These are phyloP conservation scores for Aspergillus fructus DNA, from an alignment of 2,329 filamentous ascomycete species.

Conservation along the genomic window DNA sequence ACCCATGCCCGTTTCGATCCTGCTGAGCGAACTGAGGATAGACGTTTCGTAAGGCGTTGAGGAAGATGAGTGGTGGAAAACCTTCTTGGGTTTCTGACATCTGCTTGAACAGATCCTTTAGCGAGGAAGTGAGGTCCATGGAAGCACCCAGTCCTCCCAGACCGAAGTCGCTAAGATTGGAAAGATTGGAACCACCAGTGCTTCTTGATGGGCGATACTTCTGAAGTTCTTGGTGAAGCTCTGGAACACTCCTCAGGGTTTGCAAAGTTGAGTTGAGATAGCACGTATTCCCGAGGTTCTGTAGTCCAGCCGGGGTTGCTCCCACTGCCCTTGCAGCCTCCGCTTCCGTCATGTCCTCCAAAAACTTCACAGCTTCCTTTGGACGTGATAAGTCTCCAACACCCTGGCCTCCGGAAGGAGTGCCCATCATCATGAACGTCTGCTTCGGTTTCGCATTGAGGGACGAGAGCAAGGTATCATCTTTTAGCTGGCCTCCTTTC, in stretches of 20 bases:
- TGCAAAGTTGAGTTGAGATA: constrained; percentile 99
- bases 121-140: constrained; percentile 71
- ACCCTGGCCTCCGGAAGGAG: constrained; percentile 66
- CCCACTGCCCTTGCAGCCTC: constrained; percentile 80
- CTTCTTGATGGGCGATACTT: constrained; percentile 55
- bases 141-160: constrained; percentile 59
- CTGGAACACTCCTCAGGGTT: constrained; percentile 81
- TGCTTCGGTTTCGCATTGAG: constrained; percentile 84
- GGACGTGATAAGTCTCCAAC: constrained; percentile 65
- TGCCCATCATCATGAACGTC: constrained; percentile 95
- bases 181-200: constrained; percentile 34
- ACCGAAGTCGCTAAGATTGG: constrained; percentile 53
- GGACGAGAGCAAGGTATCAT: constrained; percentile 83
- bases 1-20: constrained; percentile 77
- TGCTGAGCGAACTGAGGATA: constrained; percentile 94
- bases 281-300: constrained; percentile 96
- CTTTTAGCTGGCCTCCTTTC: constrained; percentile 91
- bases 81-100: constrained; percentile 88
- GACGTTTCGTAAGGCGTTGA: constrained; percentile 72
- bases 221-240: constrained; percentile 76
- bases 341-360: constrained; percentile 97
- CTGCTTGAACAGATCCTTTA: constrained; percentile 80
- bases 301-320: constrained; percentile 81
- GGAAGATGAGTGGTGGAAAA: constrained; percentile 79
- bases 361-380: constrained; percentile 78